phyloP scores from a whole-genome alignment of 208 protist species.

The Trypanosoma congolense region DNA sequence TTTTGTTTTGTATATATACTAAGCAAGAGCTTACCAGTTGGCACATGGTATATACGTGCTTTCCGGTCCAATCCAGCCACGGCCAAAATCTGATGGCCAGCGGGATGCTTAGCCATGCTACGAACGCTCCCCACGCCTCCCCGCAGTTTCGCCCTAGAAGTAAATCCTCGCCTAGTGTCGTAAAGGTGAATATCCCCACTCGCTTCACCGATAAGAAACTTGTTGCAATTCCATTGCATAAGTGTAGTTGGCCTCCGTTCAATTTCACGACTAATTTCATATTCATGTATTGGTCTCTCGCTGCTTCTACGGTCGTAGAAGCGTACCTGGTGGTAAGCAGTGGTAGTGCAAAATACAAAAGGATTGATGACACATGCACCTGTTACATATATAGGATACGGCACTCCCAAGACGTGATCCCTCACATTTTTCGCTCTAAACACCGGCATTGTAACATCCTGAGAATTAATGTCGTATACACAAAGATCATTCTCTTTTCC shows the following conservation, averaged over 20 bases:
- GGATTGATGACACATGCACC: conserved; percentile 72
- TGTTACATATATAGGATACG: conserved; percentile 65
- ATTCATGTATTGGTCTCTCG: conserved; percentile 74
- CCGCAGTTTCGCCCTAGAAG: conserved; percentile 69
- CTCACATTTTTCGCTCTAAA: conserved; percentile 60
- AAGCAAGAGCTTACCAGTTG: conserved; percentile 70
- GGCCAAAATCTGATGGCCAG: conserved; percentile 72
- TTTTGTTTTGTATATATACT: conserved; percentile 76
- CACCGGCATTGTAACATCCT: conserved; percentile 37
- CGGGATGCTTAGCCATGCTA: conserved; percentile 77
- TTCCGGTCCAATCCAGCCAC: conserved; percentile 75
- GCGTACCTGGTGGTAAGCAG: conserved; percentile 78
- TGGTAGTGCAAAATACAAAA: conserved; percentile 67
- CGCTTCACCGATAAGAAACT: conserved; percentile 80
- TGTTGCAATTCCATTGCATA: conserved; percentile 84
- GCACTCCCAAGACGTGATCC: conserved; percentile 77
- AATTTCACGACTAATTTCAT: conserved; percentile 74
- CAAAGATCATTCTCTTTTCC: conserved; percentile 66
- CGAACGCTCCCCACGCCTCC: conserved; percentile 82
- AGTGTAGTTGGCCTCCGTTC: conserved; percentile 69
- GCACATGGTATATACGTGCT: conserved; percentile 76
- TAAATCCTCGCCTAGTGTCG: conserved; percentile 79
- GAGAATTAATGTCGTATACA: conserved; percentile 55
- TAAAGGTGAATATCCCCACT: conserved; percentile 83
- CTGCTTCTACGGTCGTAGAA: conserved; percentile 79